Evolutionary conservation across 805 yeast genomes (phyloP).

Genomic region (Myxozyma monticola): DNA sequence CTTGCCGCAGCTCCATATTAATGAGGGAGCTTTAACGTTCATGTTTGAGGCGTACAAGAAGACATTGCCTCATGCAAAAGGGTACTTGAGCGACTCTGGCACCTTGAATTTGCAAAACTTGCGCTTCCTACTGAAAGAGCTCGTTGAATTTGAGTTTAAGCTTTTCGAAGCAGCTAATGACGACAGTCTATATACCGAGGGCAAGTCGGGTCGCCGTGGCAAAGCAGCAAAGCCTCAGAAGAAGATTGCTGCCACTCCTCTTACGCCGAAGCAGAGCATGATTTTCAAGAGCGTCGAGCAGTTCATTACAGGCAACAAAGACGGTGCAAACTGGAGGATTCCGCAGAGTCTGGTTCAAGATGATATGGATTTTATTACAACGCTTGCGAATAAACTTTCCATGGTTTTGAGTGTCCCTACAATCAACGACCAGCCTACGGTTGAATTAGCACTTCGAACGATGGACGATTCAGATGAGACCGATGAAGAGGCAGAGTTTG

Average conservation of each 20-base stretch:
- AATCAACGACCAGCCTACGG: neutral
- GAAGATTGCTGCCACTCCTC: constrained; percentile 2
- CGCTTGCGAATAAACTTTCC: constrained; percentile 14
- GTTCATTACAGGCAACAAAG: constrained; percentile 7
- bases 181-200: constrained; percentile 13
- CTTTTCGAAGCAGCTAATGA: constrained; percentile 73
- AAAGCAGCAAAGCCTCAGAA: constrained; percentile 1
- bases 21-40: constrained; percentile 96
- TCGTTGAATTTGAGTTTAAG: constrained; percentile 78
- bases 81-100: constrained; percentile 83
- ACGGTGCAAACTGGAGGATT: constrained; percentile 10
- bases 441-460: constrained; percentile 42
- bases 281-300: constrained; percentile 45
- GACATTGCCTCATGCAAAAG: constrained; percentile 70
- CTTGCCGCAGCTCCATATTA: constrained; percentile 87
- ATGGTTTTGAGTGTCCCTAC: constrained; percentile 2
- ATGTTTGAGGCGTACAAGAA: constrained; percentile 84
- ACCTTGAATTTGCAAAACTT: constrained; percentile 72
- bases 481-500: constrained; percentile 61
- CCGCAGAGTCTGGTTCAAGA: constrained; percentile 9
- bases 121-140: constrained; percentile 68
- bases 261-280: constrained; percentile 60
- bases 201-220: constrained; percentile 1
- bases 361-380: constrained; percentile 17
- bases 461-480: constrained; percentile 65